Conservation (phyloP, 225 moss, liverwort and hornwort species). For the Climacium dendroides region DNA sequence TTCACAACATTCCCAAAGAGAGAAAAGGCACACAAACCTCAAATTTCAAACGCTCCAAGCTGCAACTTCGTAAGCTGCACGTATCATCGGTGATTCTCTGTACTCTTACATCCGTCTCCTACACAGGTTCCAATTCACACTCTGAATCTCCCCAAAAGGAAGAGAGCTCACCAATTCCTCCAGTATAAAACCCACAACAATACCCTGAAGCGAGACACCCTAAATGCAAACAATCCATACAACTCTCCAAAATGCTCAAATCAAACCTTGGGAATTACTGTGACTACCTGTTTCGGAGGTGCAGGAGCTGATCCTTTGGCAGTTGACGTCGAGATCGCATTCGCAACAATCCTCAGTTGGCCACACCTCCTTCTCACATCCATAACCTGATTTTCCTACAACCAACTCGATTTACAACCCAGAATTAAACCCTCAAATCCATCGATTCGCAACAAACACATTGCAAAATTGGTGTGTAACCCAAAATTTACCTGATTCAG, state of each 20-base stretch:
- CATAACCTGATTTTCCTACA: constrained; percentile 6
- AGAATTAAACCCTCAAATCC: not conserved
- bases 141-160: not conserved
- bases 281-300: constrained; percentile 18
- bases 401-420: not conserved
- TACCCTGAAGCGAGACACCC: not conserved
- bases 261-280: not conserved
- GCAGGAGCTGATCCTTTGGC: constrained; percentile 19
- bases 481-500: not conserved
- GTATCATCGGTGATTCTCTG: constrained; percentile 60
- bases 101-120: constrained; percentile 60
- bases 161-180: not conserved
- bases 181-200: not conserved
- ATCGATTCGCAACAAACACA: not conserved
- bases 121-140: not conserved
- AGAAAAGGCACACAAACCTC: constrained; percentile 2
- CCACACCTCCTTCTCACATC: constrained; percentile 6
- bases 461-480: not conserved
- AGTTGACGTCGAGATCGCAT: constrained; percentile 27
- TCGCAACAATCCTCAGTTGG: constrained; percentile 4
- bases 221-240: not conserved
- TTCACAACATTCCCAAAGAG: not conserved
- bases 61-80: constrained; percentile 40
- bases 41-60: constrained; percentile 46
- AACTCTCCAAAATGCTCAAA: not conserved